These are phyloP conservation scores for Ceratocystis cubensis DNA, from an alignment of 2,329 filamentous ascomycete species.

Conservation along the genomic window DNA sequence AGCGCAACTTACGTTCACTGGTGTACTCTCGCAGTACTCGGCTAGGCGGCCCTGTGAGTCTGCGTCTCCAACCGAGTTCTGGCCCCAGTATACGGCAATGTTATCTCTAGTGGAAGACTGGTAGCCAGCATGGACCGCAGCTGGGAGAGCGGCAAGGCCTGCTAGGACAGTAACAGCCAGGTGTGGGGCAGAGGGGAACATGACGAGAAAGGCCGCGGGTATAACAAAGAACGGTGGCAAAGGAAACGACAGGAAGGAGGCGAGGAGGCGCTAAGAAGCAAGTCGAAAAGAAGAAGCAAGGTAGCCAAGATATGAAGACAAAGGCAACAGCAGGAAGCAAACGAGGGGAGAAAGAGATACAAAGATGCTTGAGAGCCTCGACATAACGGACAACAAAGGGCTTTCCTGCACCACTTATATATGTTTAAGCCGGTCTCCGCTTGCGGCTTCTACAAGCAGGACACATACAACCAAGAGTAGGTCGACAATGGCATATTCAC, in stretches of 20 bases:
- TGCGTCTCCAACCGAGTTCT: slow-evolving; percentile 29
- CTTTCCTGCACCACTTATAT: neutral
- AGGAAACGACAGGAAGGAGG: neutral
- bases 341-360: neutral
- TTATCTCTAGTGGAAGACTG: slow-evolving; percentile 35
- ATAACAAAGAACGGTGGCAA: neutral
- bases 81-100: slow-evolving; percentile 56
- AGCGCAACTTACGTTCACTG: slow-evolving; percentile 34
- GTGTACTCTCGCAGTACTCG: slow-evolving; percentile 43
- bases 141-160: slow-evolving; percentile 23
- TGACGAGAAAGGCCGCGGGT: neutral
- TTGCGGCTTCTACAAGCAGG: neutral
- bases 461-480: neutral
- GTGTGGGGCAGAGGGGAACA: neutral
- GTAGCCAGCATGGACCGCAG: slow-evolving; percentile 32
- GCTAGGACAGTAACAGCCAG: neutral
- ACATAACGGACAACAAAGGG: neutral
- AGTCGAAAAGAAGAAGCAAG: neutral
- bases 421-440: neutral
- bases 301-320: neutral
- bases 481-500: neutral
- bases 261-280: neutral
- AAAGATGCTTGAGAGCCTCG: neutral
- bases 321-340: neutral
- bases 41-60: slow-evolving; percentile 42